These are phyloP conservation scores for Artemisia tridentata DNA, from an alignment of 129 eudicot genomes.

Conservation along the genomic window DNA sequence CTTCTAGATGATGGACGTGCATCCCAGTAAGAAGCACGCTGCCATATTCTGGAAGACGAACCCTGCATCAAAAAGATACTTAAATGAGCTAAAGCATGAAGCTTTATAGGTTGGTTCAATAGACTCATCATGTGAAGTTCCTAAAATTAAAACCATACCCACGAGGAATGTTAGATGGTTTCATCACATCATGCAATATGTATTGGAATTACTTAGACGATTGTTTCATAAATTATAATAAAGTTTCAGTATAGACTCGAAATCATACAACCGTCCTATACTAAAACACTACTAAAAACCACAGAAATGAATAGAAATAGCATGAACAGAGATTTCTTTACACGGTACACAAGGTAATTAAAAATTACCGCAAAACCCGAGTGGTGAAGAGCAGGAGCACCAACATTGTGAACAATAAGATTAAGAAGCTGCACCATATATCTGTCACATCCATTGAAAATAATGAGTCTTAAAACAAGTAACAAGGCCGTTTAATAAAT, in stretches of 20 bases:
- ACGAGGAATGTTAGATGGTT: background rate
- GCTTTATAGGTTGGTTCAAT: background rate
- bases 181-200: too few species aligned
- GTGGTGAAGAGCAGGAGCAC: conserved; percentile 95
- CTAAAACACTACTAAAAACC: conserved; percentile 18
- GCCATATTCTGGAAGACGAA: conserved; percentile 98
- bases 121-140: background rate
- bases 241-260: too few species aligned
- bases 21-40: conserved; percentile 96
- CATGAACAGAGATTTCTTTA: conserved; percentile 7
- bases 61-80: conserved; percentile 53
- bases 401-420: conserved; percentile 65
- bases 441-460: conserved; percentile 39
- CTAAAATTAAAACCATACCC: background rate
- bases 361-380: conserved; percentile 94
- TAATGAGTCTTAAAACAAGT: background rate
- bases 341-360: conserved; percentile 1
- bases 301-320: conserved; percentile 5
- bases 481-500: too few species aligned
- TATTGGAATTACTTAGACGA: too few species aligned
- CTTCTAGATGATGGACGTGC: conserved; percentile 93
- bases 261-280: too few species aligned
- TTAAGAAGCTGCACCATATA: conserved; percentile 97
- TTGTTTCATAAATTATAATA: too few species aligned
- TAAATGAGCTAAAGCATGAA: background rate